A percentile compares a stretch with the other conserved stretches of the same genome.
Evolutionary conservation across 148 eudicot species (phyloP).

Genomic region (Salicornia ramosissima): DNA sequence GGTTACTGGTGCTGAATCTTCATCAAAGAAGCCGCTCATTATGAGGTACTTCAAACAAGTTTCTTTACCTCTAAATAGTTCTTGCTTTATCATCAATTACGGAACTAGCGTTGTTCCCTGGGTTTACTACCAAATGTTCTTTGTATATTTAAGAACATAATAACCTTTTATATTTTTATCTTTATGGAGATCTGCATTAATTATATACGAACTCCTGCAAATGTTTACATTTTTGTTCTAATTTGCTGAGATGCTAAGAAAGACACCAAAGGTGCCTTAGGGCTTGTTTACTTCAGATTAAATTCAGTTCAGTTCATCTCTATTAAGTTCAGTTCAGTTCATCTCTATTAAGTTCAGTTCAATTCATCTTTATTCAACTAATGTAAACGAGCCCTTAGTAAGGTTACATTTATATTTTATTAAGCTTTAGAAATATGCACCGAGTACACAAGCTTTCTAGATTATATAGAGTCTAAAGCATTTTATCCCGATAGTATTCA

Average conservation of each 20-base stretch:
- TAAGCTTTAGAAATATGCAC: not conserved
- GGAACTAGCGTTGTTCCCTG: not conserved
- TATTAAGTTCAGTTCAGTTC: too few species aligned
- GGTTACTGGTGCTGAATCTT: conserved; percentile 42
- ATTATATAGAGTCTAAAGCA: not conserved
- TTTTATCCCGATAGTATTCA: not conserved
- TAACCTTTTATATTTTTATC: not conserved
- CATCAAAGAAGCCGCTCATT: conserved; percentile 32
- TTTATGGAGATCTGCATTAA: not conserved
- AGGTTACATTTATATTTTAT: not conserved
- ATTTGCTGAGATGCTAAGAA: not conserved
- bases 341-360: too few species aligned
- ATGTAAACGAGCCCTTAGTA: too few species aligned
- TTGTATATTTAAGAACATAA: not conserved
- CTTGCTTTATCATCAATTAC: not conserved
- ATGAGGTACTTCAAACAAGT: conserved; percentile 41
- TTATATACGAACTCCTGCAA: not conserved
- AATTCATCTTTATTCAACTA: too few species aligned
- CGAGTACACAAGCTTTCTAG: not conserved
- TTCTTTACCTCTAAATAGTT: conserved; percentile 7
- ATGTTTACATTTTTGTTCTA: not conserved
- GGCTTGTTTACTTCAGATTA: too few species aligned
- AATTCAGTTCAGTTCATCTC: too few species aligned
- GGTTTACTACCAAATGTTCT: not conserved
- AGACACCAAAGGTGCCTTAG: not conserved